Base-by-base conservation (phyloP, 2,329 filamentous ascomycete species). In the Reticulascus tulasneorum region DNA sequence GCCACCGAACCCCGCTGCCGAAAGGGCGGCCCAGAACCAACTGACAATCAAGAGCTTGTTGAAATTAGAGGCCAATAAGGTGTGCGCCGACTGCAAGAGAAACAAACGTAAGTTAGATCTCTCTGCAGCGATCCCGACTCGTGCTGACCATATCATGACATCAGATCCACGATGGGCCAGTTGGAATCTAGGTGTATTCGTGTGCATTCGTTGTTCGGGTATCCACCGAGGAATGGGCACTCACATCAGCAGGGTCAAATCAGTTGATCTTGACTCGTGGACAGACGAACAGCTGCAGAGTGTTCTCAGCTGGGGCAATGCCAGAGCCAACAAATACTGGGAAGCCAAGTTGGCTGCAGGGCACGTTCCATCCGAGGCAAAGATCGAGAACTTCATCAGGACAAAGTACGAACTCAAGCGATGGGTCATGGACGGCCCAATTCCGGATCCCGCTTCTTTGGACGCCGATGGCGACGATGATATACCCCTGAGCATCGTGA, bases 351-450 rank as follows among this genome's bases (percentile, higher is more conserved):
- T 98, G 54, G 89, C 91, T 3, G 68, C 84, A 11, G 90, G 90
- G 41, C 93, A 98, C 63, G 80, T 91, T 29, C 93, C 93, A 2
- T 95, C 91, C 16, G 94, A 98, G 69, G 78, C 86, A 49, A 98
- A 98, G 75, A 97, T 98, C 52, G 93, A 98, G 75, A 98, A 97
- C 71, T 98, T 98, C 57, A 97, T 98, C 53, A 82, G 93, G 49
- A 98, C 94, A 38, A 98, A 98, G 65, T 98, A 98, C 63, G 93
- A 98, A 62, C 85, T 93, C 35, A 97, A 95, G 77, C 77, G 94
- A 67, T 98, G 93, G 93, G 85, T 89, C n/a, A 97, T 97, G 90
- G 93, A 98, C 43, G 93, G 93, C 2, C 82, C 81, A 6, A 91
- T 94, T 57, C 94, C 94, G 6, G 89, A 97, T 58, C 93, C 94